Base-by-base conservation (phyloP, 331 rosid species). In the Arachis monticola region DNA sequence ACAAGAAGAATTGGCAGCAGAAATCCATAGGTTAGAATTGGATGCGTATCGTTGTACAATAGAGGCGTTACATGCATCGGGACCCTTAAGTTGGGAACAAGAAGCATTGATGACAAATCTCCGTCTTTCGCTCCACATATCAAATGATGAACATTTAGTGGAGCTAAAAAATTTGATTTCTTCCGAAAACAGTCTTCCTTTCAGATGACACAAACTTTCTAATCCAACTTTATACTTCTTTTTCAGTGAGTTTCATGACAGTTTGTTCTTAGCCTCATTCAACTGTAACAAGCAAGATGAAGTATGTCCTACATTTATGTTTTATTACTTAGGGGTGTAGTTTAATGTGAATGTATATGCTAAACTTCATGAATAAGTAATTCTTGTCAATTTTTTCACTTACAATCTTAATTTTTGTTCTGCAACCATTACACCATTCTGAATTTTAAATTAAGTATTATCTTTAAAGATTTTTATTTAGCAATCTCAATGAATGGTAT, bases 11-110 rank as follows among this genome's bases (percentile, higher is more conserved):
- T 77, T 90, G 91, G 91, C 87, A 1, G 86, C 79, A 73, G 91
- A 90, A 81, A 88, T 90, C 80, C 99, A 90, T 90, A 82, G 87
- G 90, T 87, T 95, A 85, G 99, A 95, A 90, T 87, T 95, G 83
- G 90, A 86, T 71, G 99, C 99, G 85, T 95, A 95, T 84, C 97
- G 87, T 80, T 77, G 96, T 87, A 95, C 99, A 55, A 87, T 95
- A 70, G 98, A 85, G 80, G 98, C 96, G 81, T 83, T 95, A 84
- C 88, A 87, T 87, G 98, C 98, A 40, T 89, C 92, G 40, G 99
- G 99, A 76, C 97, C 99, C 73, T 80, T 95, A 84, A 90, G 98
- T 85, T 95, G 99, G 99, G 99, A 95, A 79, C 88, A 86, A 73
- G 99, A 92, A 85, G 91, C 85, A 79, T 80, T 95, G 87, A 84